Evolutionary conservation across 345 rosid genomes (phyloP), one percentile per base, ranked within the genome.

Genomic region (Ceriops decandra): DNA sequence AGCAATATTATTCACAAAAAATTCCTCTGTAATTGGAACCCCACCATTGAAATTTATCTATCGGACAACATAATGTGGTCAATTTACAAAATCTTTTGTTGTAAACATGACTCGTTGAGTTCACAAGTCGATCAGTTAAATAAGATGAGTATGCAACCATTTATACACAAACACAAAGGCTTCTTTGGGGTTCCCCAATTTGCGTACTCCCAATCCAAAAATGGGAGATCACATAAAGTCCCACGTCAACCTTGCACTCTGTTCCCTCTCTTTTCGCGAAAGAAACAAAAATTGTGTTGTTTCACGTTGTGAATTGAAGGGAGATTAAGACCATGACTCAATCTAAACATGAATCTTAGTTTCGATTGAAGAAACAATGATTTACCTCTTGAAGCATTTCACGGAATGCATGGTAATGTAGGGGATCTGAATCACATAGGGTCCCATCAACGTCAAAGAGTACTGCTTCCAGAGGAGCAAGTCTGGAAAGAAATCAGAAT

Each of bases 371-470:
- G 24, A 7, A 54, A 26, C 5, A 22, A 9, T 52, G 62, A 64
- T 19, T 36, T 67, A 95, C 99, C 98, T 90, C 90, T 81, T 74
- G 88, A 72, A 95, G 96, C 77, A 87, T 76, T 63, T 80, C 78
- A 5, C 76, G 76, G 62, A 87, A 95, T 69, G 92, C 87, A 22
- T 79, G 24, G 68, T 72, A 74, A 70, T 95, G 99, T 76, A 92
- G 73, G 31, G 99, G 98, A 82, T 95, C 99, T 17, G 99, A 82
- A 74, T 92, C 99, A 76, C 98, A 92, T 2, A 95, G 85, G 15
- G 99, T 95, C 75, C 99, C 99, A 78, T 95, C 99, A 35, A 95
- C 89, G 56, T 95, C 99, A 58, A 95, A 95, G 53, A 92, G 68
- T 46, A 95, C 83, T 15, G 92, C 98, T 77, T 90, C 87, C 61